phyloP scores from a whole-genome alignment of 2,329 filamentous ascomycete species.

The Penicillium sp. region DNA sequence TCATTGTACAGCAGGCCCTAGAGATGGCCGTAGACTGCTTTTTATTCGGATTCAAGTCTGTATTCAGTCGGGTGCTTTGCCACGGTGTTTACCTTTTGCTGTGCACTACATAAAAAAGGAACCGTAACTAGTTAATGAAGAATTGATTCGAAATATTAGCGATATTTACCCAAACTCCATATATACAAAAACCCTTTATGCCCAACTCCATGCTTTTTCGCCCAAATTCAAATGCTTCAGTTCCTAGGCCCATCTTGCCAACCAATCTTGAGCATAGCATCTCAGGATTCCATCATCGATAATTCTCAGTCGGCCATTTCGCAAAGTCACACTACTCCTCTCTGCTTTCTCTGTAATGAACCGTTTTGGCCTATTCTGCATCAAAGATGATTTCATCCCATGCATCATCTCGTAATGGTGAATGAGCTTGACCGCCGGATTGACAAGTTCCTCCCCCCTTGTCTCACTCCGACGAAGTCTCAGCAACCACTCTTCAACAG shows the following conservation, averaged over 20 bases:
- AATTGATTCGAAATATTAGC: not conserved
- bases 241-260: conserved; percentile 21
- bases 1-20: conserved; percentile 5
- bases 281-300: conserved; percentile 32
- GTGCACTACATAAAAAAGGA: not conserved
- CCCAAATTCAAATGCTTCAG: not conserved
- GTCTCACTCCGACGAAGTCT: conserved; percentile 30
- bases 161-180: not conserved
- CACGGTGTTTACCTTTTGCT: not conserved
- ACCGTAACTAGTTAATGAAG: conserved; percentile 1
- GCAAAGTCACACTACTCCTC: conserved; percentile 27
- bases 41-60: not conserved
- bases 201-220: no score
- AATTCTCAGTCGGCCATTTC: conserved; percentile 26
- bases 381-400: not conserved
- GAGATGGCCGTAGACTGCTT: not conserved
- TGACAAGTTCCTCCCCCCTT: conserved; percentile 26
- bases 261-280: conserved; percentile 31
- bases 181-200: not conserved
- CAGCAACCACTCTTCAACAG: conserved; percentile 34
- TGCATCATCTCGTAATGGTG: conserved; percentile 33
- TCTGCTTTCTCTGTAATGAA: conserved; percentile 31
- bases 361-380: not conserved
- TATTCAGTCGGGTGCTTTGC: not conserved
- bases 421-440: conserved; percentile 34